Evolutionary conservation across 176 grass and related monocot species (phyloP), one percentile per base, ranked within the genome.

Genomic region (Phyllostachys edulis): DNA sequence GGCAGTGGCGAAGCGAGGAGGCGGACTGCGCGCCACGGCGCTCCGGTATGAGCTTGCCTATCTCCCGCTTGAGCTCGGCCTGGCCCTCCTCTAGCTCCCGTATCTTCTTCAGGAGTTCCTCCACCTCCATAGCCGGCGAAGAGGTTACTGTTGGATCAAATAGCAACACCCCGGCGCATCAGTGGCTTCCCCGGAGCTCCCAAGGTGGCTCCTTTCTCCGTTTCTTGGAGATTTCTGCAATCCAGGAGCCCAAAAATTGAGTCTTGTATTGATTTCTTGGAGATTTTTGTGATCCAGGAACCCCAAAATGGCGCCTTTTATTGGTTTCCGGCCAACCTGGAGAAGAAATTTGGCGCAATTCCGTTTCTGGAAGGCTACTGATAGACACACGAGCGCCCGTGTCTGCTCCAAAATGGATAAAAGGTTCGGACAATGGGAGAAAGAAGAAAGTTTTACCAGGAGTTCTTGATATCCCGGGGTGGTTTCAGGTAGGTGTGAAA

Each of bases 1-100:
- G 46, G 90, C 11, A 84, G 89, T 29, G 84, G 64, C 51, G 89
- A 66, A 61, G 88, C 73, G 32, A 78, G 71, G 36, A 73, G 77
- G 46, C 76, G 55, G 78, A 15, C 9, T 77, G 80, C 59, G 82
- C 63, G 42, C 49, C 36, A 9, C 64, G 47, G 5, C 21, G 71
- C 44, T 65, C 88, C 77, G 84, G 80, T 74, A 76, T 61, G 51
- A 97, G 52, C 63, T 73, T 94, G 59, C 85, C 79, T 40, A 95
- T 75, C 85, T 90, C 85, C 36, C 85, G 89, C 91, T 87, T 91
- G 49, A 95, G 59, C 40, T 86, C 80, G 1, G 89, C 89, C 9
- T 95, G 96, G 21, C 90, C 93, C 1, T 79, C 89, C 84, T 95
- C 91, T 49, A 95, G 92, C 71, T 85, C 79, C 44, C 83, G 65